Conservation (phyloP, 2,329 filamentous ascomycete genomes). For the Stylonectria norvegica region DNA sequence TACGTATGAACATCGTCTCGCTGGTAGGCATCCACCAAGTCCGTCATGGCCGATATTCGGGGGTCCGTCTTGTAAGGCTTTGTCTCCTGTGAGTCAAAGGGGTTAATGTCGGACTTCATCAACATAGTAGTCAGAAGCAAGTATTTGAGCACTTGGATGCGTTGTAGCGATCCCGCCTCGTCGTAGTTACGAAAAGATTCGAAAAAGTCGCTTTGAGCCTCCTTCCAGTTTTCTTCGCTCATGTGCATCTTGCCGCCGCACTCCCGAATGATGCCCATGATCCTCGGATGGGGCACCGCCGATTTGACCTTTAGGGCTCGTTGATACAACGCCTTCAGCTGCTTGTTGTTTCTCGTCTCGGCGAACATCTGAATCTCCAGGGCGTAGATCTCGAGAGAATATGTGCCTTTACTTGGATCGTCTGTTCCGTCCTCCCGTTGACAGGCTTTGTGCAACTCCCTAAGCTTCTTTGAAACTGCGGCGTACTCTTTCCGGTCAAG, state of each 20-base stretch:
- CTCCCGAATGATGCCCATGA: constrained; percentile 98
- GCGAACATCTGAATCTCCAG: constrained; percentile 99
- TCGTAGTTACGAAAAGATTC: constrained; percentile 99
- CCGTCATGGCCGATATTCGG: constrained; percentile 94
- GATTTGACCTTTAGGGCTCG: constrained; percentile 88
- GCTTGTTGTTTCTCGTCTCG: constrained; percentile 95
- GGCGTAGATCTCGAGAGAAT: constrained; percentile 92
- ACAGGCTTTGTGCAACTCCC: constrained; percentile 85
- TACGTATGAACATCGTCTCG: constrained; percentile 91
- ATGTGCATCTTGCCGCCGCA: constrained; percentile 99
- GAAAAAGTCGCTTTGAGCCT: constrained; percentile 95
- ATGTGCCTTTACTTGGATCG: constrained; percentile 93
- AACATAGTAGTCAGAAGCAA: constrained; percentile 95
- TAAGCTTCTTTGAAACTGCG: constrained; percentile 75
- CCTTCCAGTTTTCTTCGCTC: constrained; percentile 99
- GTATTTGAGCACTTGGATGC: constrained; percentile 97
- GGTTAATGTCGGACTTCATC: constrained; percentile 98
- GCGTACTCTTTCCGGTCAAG: constrained; percentile 87
- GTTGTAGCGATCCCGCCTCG: constrained; percentile 91
- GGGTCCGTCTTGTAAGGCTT: constrained; percentile 97
- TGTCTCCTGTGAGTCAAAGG: constrained; percentile 97
- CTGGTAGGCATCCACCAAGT: constrained; percentile 94
- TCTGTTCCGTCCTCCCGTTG: constrained; percentile 82
- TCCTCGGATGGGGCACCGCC: constrained; percentile 96
- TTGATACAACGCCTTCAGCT: constrained; percentile 88